phyloP scores from a whole-genome alignment of 225 moss, liverwort and hornwort genomes.

The Marchantia paleacea region DNA sequence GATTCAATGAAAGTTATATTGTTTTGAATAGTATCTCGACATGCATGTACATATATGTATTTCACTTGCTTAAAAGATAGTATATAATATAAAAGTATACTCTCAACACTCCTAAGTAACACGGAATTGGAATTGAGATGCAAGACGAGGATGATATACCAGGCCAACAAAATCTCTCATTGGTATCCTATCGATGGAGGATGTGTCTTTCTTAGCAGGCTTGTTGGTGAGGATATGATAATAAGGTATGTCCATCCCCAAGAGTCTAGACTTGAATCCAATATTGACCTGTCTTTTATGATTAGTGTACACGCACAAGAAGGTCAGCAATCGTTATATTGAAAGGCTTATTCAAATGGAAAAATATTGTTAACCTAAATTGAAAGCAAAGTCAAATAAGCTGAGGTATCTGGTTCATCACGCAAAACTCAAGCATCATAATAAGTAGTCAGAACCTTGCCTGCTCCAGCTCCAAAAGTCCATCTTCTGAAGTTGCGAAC shows the following conservation, averaged over 20 bases:
- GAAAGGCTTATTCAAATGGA: too few relatives aligned
- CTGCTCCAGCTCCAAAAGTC: constrained; percentile 65
- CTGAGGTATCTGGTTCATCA: background rate
- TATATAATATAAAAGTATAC: too few relatives aligned
- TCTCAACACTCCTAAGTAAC: too few relatives aligned
- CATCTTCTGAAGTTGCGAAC: constrained; percentile 74
- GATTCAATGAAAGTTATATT: background rate
- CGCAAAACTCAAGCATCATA: background rate
- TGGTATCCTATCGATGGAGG: constrained; percentile 52
- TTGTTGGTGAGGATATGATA: constrained; percentile 45
- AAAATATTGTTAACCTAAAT: too few relatives aligned
- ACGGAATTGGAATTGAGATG: too few relatives aligned
- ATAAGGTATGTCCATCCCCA: constrained; percentile 71
- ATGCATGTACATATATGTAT: background rate
- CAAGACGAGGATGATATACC: constrained; percentile 40
- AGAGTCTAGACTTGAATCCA: constrained; percentile 47
- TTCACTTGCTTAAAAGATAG: too few relatives aligned
- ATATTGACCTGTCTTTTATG: constrained; percentile 49
- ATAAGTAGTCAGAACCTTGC: constrained; percentile 27
- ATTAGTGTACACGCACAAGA: background rate
- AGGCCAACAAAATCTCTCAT: constrained; percentile 76
- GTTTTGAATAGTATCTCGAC: background rate
- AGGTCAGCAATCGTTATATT: background rate
- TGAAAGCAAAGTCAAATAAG: background rate
- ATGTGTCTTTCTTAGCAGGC: constrained; percentile 10